Conservation (phyloP, 2,329 filamentous ascomycete species). For the Fusarium napiforme region DNA sequence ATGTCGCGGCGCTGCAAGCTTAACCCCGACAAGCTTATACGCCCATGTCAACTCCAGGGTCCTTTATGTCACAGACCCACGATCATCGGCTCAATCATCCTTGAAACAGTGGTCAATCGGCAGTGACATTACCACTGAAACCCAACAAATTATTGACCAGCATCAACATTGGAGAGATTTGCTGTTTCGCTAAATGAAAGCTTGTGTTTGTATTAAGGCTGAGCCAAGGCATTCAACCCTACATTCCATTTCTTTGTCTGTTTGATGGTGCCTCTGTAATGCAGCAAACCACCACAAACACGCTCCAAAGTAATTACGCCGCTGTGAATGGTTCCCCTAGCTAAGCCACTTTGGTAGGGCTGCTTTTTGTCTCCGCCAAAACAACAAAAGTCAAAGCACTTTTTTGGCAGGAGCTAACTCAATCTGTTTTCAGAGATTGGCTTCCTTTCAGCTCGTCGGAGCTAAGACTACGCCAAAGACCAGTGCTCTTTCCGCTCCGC, state of each 20-base stretch:
- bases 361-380: neutral
- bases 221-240: neutral
- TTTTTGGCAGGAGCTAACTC: slow-evolving; percentile 6
- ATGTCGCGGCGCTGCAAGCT: slow-evolving; percentile 19
- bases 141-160: neutral
- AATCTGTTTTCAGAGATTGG: slow-evolving; percentile 10
- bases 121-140: neutral
- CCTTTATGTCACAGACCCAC: slow-evolving; percentile 15
- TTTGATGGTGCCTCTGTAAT: neutral
- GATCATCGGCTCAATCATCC: neutral
- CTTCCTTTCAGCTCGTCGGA: slow-evolving; percentile 18
- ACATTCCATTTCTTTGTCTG: neutral
- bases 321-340: neutral
- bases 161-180: neutral
- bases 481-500: neutral
- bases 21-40: slow-evolving; percentile 31
- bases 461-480: neutral
- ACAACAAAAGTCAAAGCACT: neutral
- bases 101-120: neutral
- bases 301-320: neutral
- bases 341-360: slow-evolving; percentile 9
- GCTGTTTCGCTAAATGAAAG: neutral
- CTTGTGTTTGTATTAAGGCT: neutral
- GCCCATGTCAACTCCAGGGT: slow-evolving; percentile 23
- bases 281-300: neutral